Base-by-base conservation (phyloP, 108 stramenopile genomes). In the Pseudonitzschia multistriata region DNA sequence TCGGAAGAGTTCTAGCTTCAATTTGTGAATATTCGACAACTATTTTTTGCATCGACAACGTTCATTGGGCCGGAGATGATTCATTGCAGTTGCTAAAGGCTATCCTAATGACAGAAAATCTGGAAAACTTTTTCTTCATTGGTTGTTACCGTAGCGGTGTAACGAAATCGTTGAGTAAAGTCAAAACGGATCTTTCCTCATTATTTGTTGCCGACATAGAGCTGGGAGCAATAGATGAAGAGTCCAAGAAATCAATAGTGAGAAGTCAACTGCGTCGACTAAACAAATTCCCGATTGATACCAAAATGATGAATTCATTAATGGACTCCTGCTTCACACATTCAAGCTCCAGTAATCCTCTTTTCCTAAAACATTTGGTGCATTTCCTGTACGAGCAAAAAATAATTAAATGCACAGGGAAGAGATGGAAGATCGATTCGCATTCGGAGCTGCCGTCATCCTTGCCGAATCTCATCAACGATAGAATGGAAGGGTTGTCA, bases 131-230 rank as follows among this genome's bases (percentile, higher is more conserved):
- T 45, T 45, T 64, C 28, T 64, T 64, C 24, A 24, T 64, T 45
- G 63, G 63, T 40, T 64, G 19, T 15, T 22, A 64, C 30, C 71
- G 71, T 11, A 52, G 50, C 50, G 62, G 62, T 6, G 36, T 72
- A 21, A 72, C 64, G 25, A 5, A 6, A 7, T 21, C 36, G 1
- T 30, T 72, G 49, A 6, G 49, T 3, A 61, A 39, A 27, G 13
- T 72, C 19, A 72, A 72, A 29, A 29, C 52, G 14, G 50, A 72
- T 19, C 10, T 72, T 3, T 34, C 49, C 14, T n/a, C 28, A 11
- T 19, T 53, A 24, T 64, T 34, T 31, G 62, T 45, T 27, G 52
- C 62, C 24, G 71, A 72, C 36, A 72, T 72, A 22, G 40, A 52
- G 34, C 60, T 72, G 31, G 35, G 28, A 25, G 49, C 33, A 2